Percentiles rank a stretch among this genome's conserved stretches.
Conservation (phyloP, 2,329 filamentous ascomycete species). For the Aureobasidium sp. region DNA sequence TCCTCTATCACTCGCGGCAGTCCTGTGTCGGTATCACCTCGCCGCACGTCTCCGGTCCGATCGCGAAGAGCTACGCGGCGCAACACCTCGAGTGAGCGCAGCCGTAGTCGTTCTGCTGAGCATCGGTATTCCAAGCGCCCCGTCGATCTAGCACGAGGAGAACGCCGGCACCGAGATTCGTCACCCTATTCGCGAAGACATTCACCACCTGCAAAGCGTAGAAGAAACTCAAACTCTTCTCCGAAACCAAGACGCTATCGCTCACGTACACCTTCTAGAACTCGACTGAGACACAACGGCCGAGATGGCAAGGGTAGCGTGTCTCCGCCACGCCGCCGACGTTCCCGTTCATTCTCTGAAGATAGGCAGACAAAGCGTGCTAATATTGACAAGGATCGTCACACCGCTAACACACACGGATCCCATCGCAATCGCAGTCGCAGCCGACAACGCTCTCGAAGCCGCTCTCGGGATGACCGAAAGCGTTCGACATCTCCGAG, state of each 20-base stretch:
- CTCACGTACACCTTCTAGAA: conserved; percentile 28
- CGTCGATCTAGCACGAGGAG: not conserved
- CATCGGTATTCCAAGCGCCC: not conserved
- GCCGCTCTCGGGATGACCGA: not conserved
- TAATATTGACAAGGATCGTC: not conserved
- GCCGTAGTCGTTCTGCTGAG: conserved; percentile 14
- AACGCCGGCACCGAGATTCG: conserved; percentile 15
- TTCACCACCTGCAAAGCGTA: conserved; percentile 17
- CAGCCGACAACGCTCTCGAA: conserved; percentile 4
- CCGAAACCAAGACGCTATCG: conserved; percentile 4
- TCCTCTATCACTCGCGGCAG: conserved; percentile 8
- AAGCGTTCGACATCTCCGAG: not conserved
- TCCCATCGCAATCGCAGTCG: not conserved
- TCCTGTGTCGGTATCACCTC: conserved; percentile 15
- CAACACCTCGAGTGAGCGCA: conserved; percentile 11
- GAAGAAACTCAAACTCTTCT: conserved; percentile 1
- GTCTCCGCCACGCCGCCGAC: conserved; percentile 7
- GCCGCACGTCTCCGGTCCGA: not conserved
- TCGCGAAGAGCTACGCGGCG: conserved; percentile 1
- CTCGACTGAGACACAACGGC: conserved; percentile 20
- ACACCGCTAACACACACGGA: not conserved
- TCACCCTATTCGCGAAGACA: conserved; percentile 27
- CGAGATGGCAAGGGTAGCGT: conserved; percentile 18
- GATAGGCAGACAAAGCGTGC: not conserved
- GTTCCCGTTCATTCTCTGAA: conserved; percentile 8